Conservation (phyloP, 148 eudicot genomes). For the Chenopodium formosanum region DNA sequence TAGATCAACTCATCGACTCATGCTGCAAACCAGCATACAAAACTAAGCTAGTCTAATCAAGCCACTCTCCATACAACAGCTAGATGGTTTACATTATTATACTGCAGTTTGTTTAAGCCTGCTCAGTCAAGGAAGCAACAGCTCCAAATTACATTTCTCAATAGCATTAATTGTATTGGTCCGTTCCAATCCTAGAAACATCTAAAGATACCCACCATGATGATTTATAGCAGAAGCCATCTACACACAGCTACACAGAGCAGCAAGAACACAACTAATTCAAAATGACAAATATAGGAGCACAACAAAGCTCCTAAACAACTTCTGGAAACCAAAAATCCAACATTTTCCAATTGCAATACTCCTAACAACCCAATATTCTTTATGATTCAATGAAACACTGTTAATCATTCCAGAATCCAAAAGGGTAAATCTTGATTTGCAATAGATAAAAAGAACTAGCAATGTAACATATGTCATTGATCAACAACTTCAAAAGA, state of each 20-base stretch:
- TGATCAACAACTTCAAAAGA: background rate
- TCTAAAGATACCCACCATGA: background rate
- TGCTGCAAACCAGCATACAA: background rate
- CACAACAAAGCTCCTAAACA: background rate
- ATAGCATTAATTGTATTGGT: background rate
- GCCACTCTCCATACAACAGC: background rate
- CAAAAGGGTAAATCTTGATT: background rate
- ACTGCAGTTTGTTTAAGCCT: background rate
- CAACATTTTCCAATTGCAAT: background rate
- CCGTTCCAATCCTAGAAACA: background rate
- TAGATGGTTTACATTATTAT: background rate
- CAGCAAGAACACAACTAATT: background rate
- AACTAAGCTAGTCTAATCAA: background rate
- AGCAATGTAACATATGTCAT: background rate
- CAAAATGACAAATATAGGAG: background rate
- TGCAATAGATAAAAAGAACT: background rate
- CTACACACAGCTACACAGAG: background rate
- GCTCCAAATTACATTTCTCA: background rate
- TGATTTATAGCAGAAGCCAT: background rate
- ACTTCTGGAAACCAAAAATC: background rate
- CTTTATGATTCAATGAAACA: background rate
- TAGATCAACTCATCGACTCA: background rate
- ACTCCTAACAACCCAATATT: background rate
- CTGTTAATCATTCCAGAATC: background rate
- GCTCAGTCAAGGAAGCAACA: background rate